Percentiles rank a stretch among this genome's conserved stretches.
These are phyloP conservation scores for Boletus rubroflammeus DNA, from an alignment of 768 basidiomycete genomes.

Conservation along the genomic window DNA sequence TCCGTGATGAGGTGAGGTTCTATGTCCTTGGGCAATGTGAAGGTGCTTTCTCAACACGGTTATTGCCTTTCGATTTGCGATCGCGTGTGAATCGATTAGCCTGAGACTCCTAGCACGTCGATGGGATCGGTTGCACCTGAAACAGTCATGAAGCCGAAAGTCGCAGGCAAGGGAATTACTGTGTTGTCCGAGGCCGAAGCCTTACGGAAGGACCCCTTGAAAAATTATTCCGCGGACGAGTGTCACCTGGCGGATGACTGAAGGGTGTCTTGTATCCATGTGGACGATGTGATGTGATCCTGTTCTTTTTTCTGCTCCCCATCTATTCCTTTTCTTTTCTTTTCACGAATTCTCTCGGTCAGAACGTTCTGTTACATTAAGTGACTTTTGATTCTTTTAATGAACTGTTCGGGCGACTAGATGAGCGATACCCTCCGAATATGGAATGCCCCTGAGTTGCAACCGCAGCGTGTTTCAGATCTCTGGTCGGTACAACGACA, in stretches of 20 bases:
- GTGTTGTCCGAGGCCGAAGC: conserved; percentile 71
- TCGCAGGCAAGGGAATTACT: conserved; percentile 38
- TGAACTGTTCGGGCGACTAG: not conserved
- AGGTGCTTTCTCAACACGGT: conserved; percentile 2
- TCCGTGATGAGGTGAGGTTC: conserved; percentile 62
- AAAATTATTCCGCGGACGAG: conserved; percentile 55
- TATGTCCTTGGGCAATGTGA: conserved; percentile 5
- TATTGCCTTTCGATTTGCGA: not conserved
- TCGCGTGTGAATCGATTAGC: conserved; percentile 14
- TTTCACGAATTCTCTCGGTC: not conserved
- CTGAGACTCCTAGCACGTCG: conserved; percentile 23
- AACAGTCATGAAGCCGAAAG: conserved; percentile 67
- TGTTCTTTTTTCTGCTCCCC: conserved; percentile 8
- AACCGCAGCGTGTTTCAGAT: conserved; percentile 8
- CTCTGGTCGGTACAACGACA: conserved; percentile 1
- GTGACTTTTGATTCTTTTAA: not conserved
- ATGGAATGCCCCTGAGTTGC: conserved; percentile 19
- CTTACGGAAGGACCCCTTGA: conserved; percentile 72
- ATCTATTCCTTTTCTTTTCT: conserved; percentile 7
- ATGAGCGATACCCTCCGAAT: not conserved
- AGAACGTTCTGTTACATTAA: conserved; percentile 1
- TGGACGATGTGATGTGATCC: not conserved
- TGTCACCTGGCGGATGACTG: conserved; percentile 20
- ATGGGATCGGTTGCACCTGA: conserved; percentile 38
- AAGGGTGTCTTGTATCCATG: conserved; percentile 8